Base-by-base conservation (phyloP, 305 asterid species). In the Fraxinus latifolia region DNA sequence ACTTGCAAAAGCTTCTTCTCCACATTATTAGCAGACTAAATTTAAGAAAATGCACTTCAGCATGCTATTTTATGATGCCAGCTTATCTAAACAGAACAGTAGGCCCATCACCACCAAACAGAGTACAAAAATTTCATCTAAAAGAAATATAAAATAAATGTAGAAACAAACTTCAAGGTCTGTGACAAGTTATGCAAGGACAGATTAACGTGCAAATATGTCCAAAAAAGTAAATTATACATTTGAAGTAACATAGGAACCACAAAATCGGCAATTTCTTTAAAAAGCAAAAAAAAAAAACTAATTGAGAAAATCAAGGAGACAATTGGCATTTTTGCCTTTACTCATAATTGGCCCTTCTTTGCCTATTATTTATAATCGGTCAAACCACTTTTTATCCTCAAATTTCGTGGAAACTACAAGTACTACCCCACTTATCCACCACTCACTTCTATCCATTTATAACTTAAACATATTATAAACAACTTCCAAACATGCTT, bases 1-100 rank as follows among this genome's bases (percentile, higher is more conserved):
- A 50, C 44, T 23, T 25, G 70, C 23, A 71, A 73, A 78, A 77
- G 79, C 71, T 50, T 81, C 71, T 65, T 65, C 73, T 79, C 60
- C 76, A 78, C 74, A 74, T n/a, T 71, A 44, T 82, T 31, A 76
- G 65, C 84, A 75, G 77, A 68, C 39, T 68, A 33, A 33, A 19
- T 33, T 50, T 65, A 65, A 82, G 37, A 27, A 27, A 67, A 68
- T 29, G 39, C 37, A 31, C 39, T 29, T 68, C 11, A 1, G 11
- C 25, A 1, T 31, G 27, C 39, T 11, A 68, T 3, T 29, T 68
- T 29, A 68, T 29, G 74, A 68, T 29, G 37, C 33, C 21, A 7
- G 3, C 37, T 14, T 4, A 29, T 62, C 32, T 55, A 5, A 27
- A 67, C 14, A 31, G 36, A 68, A 68, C 21, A 29, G 8, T 29